phyloP scores from a whole-genome alignment of 2,329 filamentous ascomycete genomes.

The Penicillium oxalicum region DNA sequence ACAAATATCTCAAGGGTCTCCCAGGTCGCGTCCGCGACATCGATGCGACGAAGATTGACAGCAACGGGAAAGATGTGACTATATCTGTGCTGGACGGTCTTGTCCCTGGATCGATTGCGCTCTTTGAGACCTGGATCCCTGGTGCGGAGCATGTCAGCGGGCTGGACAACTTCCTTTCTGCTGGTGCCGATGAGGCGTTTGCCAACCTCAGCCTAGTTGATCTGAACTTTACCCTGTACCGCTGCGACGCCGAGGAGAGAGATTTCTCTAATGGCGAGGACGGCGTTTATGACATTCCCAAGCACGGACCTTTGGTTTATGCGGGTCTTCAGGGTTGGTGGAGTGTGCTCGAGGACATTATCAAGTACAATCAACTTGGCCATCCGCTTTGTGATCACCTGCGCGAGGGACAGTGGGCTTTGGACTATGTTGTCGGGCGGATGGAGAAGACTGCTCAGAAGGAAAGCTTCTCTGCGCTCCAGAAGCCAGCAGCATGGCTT shows the following conservation, averaged over 20 bases:
- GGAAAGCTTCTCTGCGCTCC: constrained; percentile 57
- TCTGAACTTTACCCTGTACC: constrained; percentile 86
- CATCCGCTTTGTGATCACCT: constrained; percentile 92
- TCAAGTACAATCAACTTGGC: constrained; percentile 82
- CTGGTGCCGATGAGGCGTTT: constrained; percentile 74
- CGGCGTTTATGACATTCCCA: constrained; percentile 83
- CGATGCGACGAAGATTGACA: constrained; percentile 65
- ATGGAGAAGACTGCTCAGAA: constrained; percentile 65
- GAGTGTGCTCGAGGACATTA: constrained; percentile 79
- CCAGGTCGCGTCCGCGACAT: constrained; percentile 74
- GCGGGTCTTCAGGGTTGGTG: constrained; percentile 98
- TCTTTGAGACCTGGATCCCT: constrained; percentile 96
- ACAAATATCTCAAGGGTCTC: constrained; percentile 69
- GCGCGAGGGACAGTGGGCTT: constrained; percentile 81
- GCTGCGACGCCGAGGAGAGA: constrained; percentile 81
- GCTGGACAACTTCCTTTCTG: constrained; percentile 79
- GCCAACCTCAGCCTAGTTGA: constrained; percentile 68
- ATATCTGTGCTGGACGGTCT: constrained; percentile 79
- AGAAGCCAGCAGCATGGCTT: constrained; percentile 68
- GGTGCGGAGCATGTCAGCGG: constrained; percentile 76
- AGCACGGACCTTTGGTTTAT: constrained; percentile 79
- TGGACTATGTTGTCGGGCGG: constrained; percentile 79
- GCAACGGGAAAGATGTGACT: constrained; percentile 65
- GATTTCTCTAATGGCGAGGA: constrained; percentile 73
- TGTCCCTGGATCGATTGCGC: constrained; percentile 85